Conservation (phyloP, 768 basidiomycete species). For the Crepidotus variabilis region DNA sequence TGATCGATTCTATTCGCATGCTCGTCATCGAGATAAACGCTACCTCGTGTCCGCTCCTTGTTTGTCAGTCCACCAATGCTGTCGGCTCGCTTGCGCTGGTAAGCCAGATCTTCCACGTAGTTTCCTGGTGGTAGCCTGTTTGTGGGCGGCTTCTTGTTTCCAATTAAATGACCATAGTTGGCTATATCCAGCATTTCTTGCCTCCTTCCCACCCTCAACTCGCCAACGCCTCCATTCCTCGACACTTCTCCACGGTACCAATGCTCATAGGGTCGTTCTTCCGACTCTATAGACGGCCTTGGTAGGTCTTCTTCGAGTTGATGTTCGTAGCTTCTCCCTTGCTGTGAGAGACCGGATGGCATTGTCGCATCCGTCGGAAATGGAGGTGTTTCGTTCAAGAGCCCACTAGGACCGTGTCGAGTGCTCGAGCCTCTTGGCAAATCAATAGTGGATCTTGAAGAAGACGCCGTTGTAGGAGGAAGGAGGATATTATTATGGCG, state of each 20-base stretch:
- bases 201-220: conserved; percentile 67
- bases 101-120: conserved; percentile 18
- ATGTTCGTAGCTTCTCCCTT: conserved; percentile 12
- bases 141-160: conserved; percentile 24
- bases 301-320: conserved; percentile 30
- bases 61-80: conserved; percentile 55
- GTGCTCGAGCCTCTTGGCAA: conserved; percentile 8
- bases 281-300: conserved; percentile 70
- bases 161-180: conserved; percentile 69
- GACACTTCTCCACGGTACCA: conserved; percentile 89
- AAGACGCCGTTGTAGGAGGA: conserved; percentile 11
- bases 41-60: conserved; percentile 55
- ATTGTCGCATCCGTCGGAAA: conserved; percentile 45
- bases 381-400: conserved; percentile 65
- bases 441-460: conserved; percentile 21
- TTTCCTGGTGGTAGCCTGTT: background rate
- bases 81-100: conserved; percentile 57
- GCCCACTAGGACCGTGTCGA: conserved; percentile 31
- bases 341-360: conserved; percentile 35
- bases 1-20: conserved; percentile 37
- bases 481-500: conserved; percentile 8
- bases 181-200: conserved; percentile 88
- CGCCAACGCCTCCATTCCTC: conserved; percentile 86
- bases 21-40: conserved; percentile 67
- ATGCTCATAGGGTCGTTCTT: conserved; percentile 82